phyloP scores from a whole-genome alignment of 345 rosid species.

The Clausena lansium region DNA sequence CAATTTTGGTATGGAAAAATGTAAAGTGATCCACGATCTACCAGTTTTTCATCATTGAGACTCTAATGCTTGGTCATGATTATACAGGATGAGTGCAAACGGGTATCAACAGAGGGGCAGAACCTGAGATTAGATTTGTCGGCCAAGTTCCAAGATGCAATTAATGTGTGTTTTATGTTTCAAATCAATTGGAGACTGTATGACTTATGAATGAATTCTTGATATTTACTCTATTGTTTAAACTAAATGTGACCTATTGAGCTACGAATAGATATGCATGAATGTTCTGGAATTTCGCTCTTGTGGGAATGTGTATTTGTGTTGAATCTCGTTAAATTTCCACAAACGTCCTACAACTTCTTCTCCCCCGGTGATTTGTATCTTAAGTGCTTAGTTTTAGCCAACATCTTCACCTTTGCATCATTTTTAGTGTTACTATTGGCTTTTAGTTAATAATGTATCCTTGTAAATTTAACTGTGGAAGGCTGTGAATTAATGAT shows the following conservation, averaged over 20 bases:
- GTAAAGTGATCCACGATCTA: background rate
- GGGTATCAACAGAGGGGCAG: constrained; percentile 85
- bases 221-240: background rate
- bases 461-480: background rate
- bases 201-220: background rate
- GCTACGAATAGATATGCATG: background rate
- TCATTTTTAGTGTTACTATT: background rate
- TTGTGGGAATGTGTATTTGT: background rate
- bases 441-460: too few relatives aligned
- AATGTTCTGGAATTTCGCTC: background rate
- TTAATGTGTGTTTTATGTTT: constrained; percentile 51
- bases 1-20: background rate
- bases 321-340: background rate
- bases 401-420: background rate
- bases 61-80: constrained; percentile 17
- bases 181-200: background rate
- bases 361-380: background rate
- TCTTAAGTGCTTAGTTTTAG: background rate
- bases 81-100: constrained; percentile 89
- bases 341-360: background rate
- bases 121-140: constrained; percentile 81
- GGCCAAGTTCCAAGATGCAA: constrained; percentile 88
- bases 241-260: background rate
- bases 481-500: background rate
- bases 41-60: constrained; percentile 2